Percentiles rank a stretch among this genome's conserved stretches.
phyloP scores from a whole-genome alignment of 176 grass and related monocot species.

The Phoenix dactylifera region DNA sequence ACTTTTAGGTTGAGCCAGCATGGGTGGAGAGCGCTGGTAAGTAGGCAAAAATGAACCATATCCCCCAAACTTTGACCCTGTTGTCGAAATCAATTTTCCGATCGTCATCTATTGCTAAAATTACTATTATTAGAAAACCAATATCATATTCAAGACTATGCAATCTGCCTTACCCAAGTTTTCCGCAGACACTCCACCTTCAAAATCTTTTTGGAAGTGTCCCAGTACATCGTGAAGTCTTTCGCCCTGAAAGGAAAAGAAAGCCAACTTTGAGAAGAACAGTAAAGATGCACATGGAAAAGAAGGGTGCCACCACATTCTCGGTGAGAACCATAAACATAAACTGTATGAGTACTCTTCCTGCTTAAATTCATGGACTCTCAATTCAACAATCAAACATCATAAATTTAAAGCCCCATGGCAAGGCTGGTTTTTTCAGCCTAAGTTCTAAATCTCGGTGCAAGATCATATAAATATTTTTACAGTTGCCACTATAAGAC shows the following conservation, averaged over 20 bases:
- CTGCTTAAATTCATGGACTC: no score
- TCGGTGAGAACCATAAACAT: no score
- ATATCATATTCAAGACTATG: conserved; percentile 13
- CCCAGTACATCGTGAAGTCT: conserved; percentile 70
- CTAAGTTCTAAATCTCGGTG: no score
- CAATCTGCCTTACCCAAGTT: conserved; percentile 70
- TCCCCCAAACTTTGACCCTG: conserved; percentile 90
- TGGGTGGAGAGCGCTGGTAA: conserved; percentile 72
- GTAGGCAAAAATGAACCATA: conserved; percentile 96
- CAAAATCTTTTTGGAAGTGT: conserved; percentile 92
- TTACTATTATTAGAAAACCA: conserved; percentile 17
- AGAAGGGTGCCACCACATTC: no score
- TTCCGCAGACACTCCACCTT: conserved; percentile 74
- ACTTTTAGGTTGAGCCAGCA: conserved; percentile 47
- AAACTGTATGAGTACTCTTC: no score
- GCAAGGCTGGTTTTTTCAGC: no score
- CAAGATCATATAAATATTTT: no score
- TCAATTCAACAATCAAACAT: no score
- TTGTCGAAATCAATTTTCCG: conserved; percentile 29
- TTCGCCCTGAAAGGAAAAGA: conserved; percentile 53
- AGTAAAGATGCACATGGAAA: neutral
- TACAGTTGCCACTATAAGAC: no score
- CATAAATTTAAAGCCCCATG: no score
- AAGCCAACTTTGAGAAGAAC: conserved; percentile 4
- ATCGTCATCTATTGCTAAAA: neutral